Conservation (phyloP, 306 rosid genomes). For the Acacia melanoxylon region DNA sequence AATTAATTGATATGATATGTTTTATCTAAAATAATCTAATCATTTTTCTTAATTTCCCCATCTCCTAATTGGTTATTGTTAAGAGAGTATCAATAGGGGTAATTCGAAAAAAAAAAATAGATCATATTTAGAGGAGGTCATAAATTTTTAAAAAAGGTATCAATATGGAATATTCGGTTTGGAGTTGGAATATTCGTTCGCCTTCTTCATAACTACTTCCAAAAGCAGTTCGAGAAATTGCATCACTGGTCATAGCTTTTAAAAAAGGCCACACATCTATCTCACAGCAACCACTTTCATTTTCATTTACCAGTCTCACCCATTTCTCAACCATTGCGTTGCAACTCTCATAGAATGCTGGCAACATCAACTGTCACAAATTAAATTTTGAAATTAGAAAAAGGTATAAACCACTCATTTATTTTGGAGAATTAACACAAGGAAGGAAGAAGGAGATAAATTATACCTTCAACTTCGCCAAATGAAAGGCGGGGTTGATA, state of each 20-base stretch:
- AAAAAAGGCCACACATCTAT: slow-evolving; percentile 34
- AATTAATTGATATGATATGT: no score
- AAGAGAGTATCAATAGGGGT: no score
- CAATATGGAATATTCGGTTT: neutral
- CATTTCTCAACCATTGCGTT: neutral
- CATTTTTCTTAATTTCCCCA: no score
- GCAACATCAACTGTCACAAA: neutral
- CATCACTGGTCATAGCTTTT: slow-evolving; percentile 2
- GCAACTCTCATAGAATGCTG: neutral
- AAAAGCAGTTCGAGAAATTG: neutral
- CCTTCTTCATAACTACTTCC: neutral
- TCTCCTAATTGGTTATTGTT: no score
- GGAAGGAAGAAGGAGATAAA: neutral
- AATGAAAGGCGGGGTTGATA: slow-evolving; percentile 46
- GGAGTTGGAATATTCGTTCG: neutral
- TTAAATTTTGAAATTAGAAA: neutral
- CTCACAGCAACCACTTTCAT: neutral
- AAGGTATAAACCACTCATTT: neutral
- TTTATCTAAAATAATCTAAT: no score
- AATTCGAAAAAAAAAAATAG: no score
- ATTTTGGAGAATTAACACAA: neutral
- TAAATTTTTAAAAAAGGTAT: neutral
- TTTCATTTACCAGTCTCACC: neutral
- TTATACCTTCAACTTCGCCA: slow-evolving; percentile 32
- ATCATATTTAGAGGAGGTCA: no score